phyloP scores from a whole-genome alignment of 371 early-diverging fungal species.

The Rhizopus microsporus region DNA sequence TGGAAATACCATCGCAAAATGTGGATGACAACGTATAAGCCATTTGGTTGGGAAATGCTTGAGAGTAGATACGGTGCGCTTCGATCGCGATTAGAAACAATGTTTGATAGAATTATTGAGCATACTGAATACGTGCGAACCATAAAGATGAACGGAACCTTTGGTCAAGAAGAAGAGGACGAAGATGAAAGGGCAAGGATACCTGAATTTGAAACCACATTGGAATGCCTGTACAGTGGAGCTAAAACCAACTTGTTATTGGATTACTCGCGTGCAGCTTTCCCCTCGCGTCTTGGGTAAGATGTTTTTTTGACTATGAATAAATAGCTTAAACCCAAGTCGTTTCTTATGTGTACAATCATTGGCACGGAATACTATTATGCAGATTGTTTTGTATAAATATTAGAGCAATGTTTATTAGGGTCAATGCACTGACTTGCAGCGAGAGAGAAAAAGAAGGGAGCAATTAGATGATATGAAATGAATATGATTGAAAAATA shows the following conservation, averaged over 20 bases:
- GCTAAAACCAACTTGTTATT: slow-evolving; percentile 62
- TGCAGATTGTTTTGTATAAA: too few relatives aligned
- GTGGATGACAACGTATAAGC: slow-evolving; percentile 80
- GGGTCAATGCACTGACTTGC: too few relatives aligned
- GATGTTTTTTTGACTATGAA: not conserved
- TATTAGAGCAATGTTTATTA: too few relatives aligned
- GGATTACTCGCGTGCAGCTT: slow-evolving; percentile 68
- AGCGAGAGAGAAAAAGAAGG: too few relatives aligned
- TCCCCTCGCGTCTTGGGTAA: slow-evolving; percentile 62
- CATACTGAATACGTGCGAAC: slow-evolving; percentile 49
- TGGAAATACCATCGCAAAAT: slow-evolving; percentile 79
- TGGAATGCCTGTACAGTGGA: slow-evolving; percentile 62
- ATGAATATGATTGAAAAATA: not conserved
- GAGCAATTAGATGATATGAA: too few relatives aligned
- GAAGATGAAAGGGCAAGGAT: slow-evolving; percentile 51
- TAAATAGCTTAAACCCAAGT: too few relatives aligned
- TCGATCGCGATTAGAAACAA: slow-evolving; percentile 69
- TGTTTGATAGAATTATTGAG: slow-evolving; percentile 72
- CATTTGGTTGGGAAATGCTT: slow-evolving; percentile 85
- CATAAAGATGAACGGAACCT: not conserved
- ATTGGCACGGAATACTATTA: too few relatives aligned
- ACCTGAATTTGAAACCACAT: slow-evolving; percentile 67
- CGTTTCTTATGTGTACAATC: too few relatives aligned
- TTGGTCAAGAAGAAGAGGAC: slow-evolving; percentile 19
- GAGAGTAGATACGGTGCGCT: slow-evolving; percentile 85